Evolutionary conservation across 2,329 filamentous ascomycete genomes (phyloP).

Genomic region (Aspergillus quadrilineatus): DNA sequence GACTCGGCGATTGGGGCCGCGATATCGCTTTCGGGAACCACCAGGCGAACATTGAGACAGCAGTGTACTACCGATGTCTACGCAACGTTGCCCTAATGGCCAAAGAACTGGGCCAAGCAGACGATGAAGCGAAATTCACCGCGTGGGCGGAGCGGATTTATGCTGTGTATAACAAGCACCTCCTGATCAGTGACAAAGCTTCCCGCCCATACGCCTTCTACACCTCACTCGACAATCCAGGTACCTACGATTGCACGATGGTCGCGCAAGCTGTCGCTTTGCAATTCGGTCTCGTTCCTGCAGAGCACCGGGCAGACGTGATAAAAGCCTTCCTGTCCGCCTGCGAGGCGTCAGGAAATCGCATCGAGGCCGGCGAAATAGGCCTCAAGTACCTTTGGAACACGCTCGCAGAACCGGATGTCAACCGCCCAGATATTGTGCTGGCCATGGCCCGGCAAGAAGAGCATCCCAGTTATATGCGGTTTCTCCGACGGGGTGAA

Average conservation of each 20-base stretch:
- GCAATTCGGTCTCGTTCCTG: slow-evolving; percentile 22
- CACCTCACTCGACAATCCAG: slow-evolving; percentile 24
- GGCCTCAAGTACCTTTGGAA: slow-evolving; percentile 25
- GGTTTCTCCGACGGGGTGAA: slow-evolving; percentile 47
- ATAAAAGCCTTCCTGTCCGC: slow-evolving; percentile 24
- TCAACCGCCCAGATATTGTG: slow-evolving; percentile 23
- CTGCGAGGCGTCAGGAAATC: slow-evolving; percentile 12
- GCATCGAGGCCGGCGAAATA: slow-evolving; percentile 25
- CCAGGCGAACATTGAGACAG: slow-evolving; percentile 29
- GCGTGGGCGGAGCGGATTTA: slow-evolving; percentile 22
- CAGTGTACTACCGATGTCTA: slow-evolving; percentile 27
- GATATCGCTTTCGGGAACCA: slow-evolving; percentile 28
- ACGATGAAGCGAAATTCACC: slow-evolving; percentile 18
- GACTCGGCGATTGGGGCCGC: slow-evolving; percentile 26
- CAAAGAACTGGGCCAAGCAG: slow-evolving; percentile 17
- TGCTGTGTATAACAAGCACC: slow-evolving; percentile 21
- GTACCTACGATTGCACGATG: slow-evolving; percentile 19
- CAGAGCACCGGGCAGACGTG: slow-evolving; percentile 16
- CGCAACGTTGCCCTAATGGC: slow-evolving; percentile 26
- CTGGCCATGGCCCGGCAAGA: slow-evolving; percentile 46
- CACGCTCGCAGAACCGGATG: slow-evolving; percentile 20
- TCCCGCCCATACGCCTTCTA: slow-evolving; percentile 21
- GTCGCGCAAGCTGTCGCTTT: slow-evolving; percentile 25
- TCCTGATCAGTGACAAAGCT: slow-evolving; percentile 20
- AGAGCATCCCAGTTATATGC: slow-evolving; percentile 51